Evolutionary conservation across 139 green algal genomes (phyloP), one percentile per base, ranked within the genome.

Genomic region (Microglena sp.): DNA sequence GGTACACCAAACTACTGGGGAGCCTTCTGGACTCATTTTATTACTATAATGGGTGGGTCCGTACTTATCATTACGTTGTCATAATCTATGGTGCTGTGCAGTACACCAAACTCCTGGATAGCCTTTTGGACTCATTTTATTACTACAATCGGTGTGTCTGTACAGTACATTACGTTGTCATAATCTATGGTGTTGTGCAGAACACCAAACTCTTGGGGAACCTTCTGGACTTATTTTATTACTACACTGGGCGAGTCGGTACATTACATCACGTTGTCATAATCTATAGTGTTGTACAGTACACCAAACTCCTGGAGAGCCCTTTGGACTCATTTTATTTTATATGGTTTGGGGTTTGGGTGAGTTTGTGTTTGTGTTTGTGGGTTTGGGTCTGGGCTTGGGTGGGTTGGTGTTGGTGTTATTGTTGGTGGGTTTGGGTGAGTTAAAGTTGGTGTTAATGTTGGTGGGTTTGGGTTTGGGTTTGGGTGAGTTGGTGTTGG

Each of bases 271-370:
- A n/a, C n/a, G n/a, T n/a, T n/a, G n/a, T n/a, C n/a, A n/a, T 82
- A 6, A 36, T 82, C 5, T 82, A 82, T 33, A 71, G 75, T 7
- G 45, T 70, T 22, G 55, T 77, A 22, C 70, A 71, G 4, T 82
- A 82, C 44, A 36, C 60, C 8, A 24, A 55, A 18, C 63, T 82
- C 1, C 55, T 82, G 8, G 36, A 62, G 2, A 56, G 62, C 27
- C 66, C 78, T 15, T 70, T 78, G 62, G 64, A 75, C 50, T 77
- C 75, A 0, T 82, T 82, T 45, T 82, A 82, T 31, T 61, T n/a
- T n/a, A n/a, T n/a, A n/a, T n/a, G n/a, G n/a, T n/a, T n/a, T n/a
- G n/a, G n/a, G n/a, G n/a, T n/a, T n/a, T n/a, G n/a, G n/a, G n/a
- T n/a, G n/a, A n/a, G n/a, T n/a, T n/a, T n/a, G n/a, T n/a, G n/a